Base-by-base conservation (phyloP, 805 yeast species). In the Spathaspora girioi region DNA sequence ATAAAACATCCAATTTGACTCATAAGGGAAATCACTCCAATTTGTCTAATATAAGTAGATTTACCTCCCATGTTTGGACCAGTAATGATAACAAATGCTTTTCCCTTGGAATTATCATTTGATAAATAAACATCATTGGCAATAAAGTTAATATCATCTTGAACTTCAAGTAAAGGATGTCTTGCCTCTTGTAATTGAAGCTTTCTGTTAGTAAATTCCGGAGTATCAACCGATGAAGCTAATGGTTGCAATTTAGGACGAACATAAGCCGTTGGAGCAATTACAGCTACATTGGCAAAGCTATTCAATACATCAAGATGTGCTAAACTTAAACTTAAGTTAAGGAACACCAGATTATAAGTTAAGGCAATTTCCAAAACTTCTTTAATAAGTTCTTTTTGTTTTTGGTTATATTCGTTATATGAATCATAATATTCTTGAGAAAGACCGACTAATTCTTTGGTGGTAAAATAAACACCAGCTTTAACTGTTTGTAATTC, bases 31-130 rank as follows among this genome's bases (percentile, higher is more conserved):
- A 91, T 86, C 1, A 87, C 94, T 11, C 97, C 97, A 46, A 89
- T 77, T 61, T 92, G 96, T 56, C 97, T 78, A 47, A 92, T 90
- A 65, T 88, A 92, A 0, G 97, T 92, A 0, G 97, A 90, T 66
- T 92, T 92, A 64, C 97, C 97, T 55, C 97, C 97, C 97, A 92
- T 92, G 65, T 92, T 92, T 38, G 97, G 97, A 32, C 97, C 97
- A 0, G 97, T 92, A 23, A 94, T 89, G 18, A 94, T 87, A 7
- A 83, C 75, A 60, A 94, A 93, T 3, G 68, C 65, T 14, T 75
- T 79, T 3, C 46, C 55, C 20, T 49, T 35, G 12, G 27, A 20
- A 11, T 31, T 5, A 1, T 43, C 47, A 46, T 82, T 81, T 12
- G 76, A 71, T 50, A 94, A 72, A 10, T 73, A 67, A n/a, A 91